Percentiles rank a stretch among this genome's conserved stretches.
These are phyloP conservation scores for Prunella vulgaris DNA, from an alignment of 257 asterid genomes.

Conservation along the genomic window DNA sequence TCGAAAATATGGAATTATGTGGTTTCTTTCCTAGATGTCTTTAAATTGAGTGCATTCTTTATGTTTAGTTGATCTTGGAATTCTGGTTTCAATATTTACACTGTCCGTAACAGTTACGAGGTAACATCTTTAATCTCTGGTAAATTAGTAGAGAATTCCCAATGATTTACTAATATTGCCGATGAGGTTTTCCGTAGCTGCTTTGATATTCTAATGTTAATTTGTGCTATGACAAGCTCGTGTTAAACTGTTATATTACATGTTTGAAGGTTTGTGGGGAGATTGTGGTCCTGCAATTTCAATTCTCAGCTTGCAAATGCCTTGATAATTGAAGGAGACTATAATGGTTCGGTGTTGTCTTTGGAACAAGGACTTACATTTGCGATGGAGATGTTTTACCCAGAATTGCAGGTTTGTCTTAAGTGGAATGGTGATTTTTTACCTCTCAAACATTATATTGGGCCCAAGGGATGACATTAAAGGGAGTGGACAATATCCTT, in stretches of 20 bases:
- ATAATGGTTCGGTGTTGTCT: slow-evolving; percentile 62
- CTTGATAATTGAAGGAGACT: slow-evolving; percentile 80
- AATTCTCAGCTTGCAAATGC: slow-evolving; percentile 96
- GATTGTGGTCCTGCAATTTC: slow-evolving; percentile 94
- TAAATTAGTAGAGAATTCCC: not conserved
- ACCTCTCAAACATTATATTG: slow-evolving; percentile 18
- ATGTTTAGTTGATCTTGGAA: not conserved
- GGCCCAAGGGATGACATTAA: slow-evolving; percentile 4
- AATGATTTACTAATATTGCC: not conserved
- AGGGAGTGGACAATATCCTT: not conserved
- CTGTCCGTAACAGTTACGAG: not conserved
- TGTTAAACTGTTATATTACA: slow-evolving; percentile 8
- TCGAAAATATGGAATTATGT: not conserved
- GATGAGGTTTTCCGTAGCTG: slow-evolving; percentile 8
- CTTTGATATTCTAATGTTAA: slow-evolving; percentile 5
- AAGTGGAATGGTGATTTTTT: slow-evolving; percentile 11
- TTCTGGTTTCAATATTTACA: not conserved
- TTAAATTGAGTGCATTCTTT: not conserved
- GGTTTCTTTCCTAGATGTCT: not conserved
- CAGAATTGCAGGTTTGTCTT: slow-evolving; percentile 81
- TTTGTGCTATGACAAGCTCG: slow-evolving; percentile 20
- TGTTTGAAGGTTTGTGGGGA: slow-evolving; percentile 72
- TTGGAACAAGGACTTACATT: slow-evolving; percentile 66
- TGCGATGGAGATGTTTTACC: slow-evolving; percentile 90
- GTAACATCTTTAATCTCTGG: slow-evolving; percentile 4